Evolutionary conservation across 805 yeast species (phyloP).

Genomic region (Lipomyces kockii): DNA sequence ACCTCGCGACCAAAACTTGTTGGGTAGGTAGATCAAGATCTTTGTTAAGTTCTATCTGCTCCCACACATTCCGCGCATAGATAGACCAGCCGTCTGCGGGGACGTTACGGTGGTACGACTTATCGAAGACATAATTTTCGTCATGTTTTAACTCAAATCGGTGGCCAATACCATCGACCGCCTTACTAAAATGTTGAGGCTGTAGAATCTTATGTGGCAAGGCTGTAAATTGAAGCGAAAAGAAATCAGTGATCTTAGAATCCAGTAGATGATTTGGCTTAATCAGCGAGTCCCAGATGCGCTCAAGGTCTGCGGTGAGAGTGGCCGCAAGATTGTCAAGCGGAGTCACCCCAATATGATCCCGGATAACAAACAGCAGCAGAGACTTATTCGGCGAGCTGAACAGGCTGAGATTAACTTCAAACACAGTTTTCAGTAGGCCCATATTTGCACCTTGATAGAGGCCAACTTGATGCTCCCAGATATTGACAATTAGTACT

Average conservation of each 20-base stretch:
- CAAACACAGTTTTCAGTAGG: conserved; percentile 90
- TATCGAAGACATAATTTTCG: conserved; percentile 57
- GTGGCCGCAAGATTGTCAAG: conserved; percentile 70
- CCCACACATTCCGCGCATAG: conserved; percentile 91
- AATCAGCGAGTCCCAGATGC: conserved; percentile 76
- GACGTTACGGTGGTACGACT: conserved; percentile 76
- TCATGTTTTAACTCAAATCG: conserved; percentile 50
- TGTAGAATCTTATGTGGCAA: conserved; percentile 85
- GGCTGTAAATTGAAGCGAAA: conserved; percentile 80
- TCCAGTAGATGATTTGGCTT: conserved; percentile 70
- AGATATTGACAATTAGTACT: conserved; percentile 84
- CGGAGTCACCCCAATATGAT: conserved; percentile 88
- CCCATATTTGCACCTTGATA: conserved; percentile 99
- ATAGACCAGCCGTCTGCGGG: conserved; percentile 97
- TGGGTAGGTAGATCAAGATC: conserved; percentile 97
- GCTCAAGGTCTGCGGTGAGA: conserved; percentile 68
- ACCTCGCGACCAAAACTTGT: conserved; percentile 90
- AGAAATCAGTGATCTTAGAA: conserved; percentile 69
- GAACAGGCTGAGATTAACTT: conserved; percentile 86
- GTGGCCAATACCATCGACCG: conserved; percentile 67
- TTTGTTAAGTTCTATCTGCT: conserved; percentile 87
- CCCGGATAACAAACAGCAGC: conserved; percentile 86
- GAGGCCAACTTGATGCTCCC: conserved; percentile 97
- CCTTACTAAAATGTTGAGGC: conserved; percentile 67
- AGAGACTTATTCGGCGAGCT: conserved; percentile 54